Evolutionary conservation across 345 rosid genomes (phyloP).

Genomic region (Camelina laxa): DNA sequence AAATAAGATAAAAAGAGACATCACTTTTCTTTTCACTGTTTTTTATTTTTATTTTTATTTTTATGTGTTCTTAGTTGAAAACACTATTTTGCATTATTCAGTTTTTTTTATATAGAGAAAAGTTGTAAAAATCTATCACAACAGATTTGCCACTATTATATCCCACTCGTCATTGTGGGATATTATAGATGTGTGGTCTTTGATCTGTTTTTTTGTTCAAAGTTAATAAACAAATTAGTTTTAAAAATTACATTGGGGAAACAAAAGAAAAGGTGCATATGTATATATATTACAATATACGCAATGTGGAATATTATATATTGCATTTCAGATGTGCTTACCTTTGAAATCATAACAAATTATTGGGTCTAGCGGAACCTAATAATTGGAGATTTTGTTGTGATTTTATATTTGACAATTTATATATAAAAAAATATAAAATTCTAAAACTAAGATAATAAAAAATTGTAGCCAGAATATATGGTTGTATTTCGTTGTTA

Average conservation of each 20-base stretch:
- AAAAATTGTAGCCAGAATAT: background rate
- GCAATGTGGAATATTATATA: background rate
- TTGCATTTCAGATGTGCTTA: background rate
- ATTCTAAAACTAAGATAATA: background rate
- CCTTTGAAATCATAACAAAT: background rate
- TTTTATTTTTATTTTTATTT: background rate
- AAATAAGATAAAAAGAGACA: background rate
- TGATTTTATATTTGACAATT: background rate
- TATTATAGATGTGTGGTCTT: background rate
- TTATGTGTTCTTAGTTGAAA: background rate
- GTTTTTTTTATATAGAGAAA: background rate
- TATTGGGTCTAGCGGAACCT: background rate
- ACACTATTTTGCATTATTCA: background rate
- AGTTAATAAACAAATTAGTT: background rate
- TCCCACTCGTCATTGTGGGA: background rate
- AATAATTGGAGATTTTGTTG: background rate
- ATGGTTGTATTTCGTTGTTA: background rate
- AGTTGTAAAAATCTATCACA: background rate
- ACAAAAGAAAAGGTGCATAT: background rate
- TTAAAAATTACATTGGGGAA: background rate
- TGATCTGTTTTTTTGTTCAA: background rate
- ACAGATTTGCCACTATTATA: conserved; percentile 4
- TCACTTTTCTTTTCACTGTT: background rate
- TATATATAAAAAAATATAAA: background rate
- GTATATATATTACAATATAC: background rate